These are phyloP conservation scores for Phytophthora vignae DNA, from an alignment of 352 stramenopile genomes.

Conservation along the genomic window DNA sequence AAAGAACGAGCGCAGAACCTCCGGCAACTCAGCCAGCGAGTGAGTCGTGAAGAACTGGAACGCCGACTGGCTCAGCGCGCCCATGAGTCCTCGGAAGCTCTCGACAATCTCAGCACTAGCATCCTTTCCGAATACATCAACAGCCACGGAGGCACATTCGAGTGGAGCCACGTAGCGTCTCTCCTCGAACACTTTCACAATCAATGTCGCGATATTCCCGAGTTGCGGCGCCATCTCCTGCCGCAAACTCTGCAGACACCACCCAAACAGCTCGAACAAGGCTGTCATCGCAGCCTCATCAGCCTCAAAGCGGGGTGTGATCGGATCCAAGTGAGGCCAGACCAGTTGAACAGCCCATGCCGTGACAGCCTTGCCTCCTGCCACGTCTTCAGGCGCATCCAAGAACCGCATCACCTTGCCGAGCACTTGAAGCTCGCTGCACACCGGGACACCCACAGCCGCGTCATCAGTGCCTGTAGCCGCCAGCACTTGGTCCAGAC, in stretches of 20 bases:
- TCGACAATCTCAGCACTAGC: slow-evolving; percentile 50
- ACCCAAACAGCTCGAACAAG: slow-evolving; percentile 75
- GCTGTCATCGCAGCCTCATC: slow-evolving; percentile 60
- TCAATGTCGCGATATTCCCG: slow-evolving; percentile 56
- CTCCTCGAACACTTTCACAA: slow-evolving; percentile 69
- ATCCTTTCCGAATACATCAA: slow-evolving; percentile 73
- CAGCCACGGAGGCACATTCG: slow-evolving; percentile 66
- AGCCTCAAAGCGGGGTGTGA: slow-evolving; percentile 47
- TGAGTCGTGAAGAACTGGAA: slow-evolving; percentile 74
- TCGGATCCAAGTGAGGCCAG: slow-evolving; percentile 65
- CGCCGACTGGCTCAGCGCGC: slow-evolving; percentile 61
- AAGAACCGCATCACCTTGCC: slow-evolving; percentile 75
- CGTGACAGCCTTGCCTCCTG: slow-evolving; percentile 57
- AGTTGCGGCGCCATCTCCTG: slow-evolving; percentile 66
- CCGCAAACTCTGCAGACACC: slow-evolving; percentile 73
- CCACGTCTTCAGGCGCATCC: slow-evolving; percentile 61
- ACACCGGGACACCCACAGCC: slow-evolving; percentile 34
- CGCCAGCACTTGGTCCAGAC: slow-evolving; percentile 56
- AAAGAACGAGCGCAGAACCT: slow-evolving; percentile 73
- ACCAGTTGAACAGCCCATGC: slow-evolving; percentile 56
- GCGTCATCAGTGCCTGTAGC: slow-evolving; percentile 26
- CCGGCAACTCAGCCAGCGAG: slow-evolving; percentile 63
- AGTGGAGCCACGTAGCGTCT: slow-evolving; percentile 64
- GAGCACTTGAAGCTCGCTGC: slow-evolving; percentile 72
- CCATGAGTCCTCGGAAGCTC: slow-evolving; percentile 67